Base-by-base conservation (phyloP, 108 stramenopile species). In the Schizochytrium sp. region DNA sequence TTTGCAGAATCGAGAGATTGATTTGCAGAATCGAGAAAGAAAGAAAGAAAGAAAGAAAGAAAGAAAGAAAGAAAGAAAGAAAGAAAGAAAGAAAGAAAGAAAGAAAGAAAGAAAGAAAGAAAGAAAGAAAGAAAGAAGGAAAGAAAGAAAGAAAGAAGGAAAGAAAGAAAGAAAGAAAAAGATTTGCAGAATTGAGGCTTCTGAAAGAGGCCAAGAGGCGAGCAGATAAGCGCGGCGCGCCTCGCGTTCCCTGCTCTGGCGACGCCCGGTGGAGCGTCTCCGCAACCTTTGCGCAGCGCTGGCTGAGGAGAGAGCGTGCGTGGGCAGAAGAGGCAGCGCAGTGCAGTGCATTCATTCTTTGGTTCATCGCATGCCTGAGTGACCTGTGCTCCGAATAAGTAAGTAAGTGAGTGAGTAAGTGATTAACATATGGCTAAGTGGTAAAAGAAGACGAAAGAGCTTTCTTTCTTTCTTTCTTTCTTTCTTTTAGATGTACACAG, bases 41-140 rank as follows among this genome's bases (percentile, higher is more conserved):
- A 28, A 28, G 28, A 28, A 28, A 28, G 28, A 28, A 28, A 28
- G 28, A 28, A 28, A 28, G 28, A 28, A 28, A 28, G 28, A 28
- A 28, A 28, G 28, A 28, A 28, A 60, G 59, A 15, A 19, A n/a
- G 59, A 15, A 60, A n/a, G 59, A 15, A 15, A 15, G 58, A 19
- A 59, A 28, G 59, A 60, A 60, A 60, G 59, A 60, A 72, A 72
- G 72, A 72, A 72, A 72, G 72, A 72, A 72, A 72, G 72, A 72
- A 72, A 72, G 72, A 28, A 28, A 0, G 1, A 72, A 72, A 41
- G n/a, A 72, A 44, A 41, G 44, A 72, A 72, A 13, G 28, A 28
- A 28, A 28, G 28, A 28, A 28, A 28, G 28, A 28, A 28, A 60
- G 59, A 15, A 60, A n/a, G 59, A 15, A 15, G 0, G 58, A 19